These are phyloP conservation scores for Boletellus sp. DNA, from an alignment of 768 basidiomycete genomes.

Conservation along the genomic window DNA sequence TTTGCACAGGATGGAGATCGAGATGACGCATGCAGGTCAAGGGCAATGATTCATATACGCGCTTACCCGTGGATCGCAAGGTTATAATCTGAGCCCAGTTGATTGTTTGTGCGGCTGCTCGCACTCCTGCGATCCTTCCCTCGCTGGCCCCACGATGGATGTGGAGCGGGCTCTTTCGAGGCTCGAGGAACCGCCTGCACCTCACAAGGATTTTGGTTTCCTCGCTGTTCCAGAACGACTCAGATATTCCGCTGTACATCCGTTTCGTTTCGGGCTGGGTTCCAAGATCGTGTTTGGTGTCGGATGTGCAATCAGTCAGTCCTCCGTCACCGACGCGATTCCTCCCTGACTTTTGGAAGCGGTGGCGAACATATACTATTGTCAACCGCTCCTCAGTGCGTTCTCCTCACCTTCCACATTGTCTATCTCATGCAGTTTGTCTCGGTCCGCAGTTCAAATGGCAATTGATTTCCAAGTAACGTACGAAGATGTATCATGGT, in stretches of 20 bases:
- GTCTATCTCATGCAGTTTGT: neutral
- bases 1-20: neutral
- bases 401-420: neutral
- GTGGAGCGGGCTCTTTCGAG: conserved; percentile 7
- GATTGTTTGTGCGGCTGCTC: neutral
- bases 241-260: conserved; percentile 5
- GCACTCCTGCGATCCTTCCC: conserved; percentile 1
- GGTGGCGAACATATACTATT: conserved; percentile 76
- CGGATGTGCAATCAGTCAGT: conserved; percentile 21
- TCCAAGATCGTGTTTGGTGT: conserved; percentile 12
- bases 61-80: neutral
- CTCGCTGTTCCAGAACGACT: conserved; percentile 14
- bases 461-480: conserved; percentile 34
- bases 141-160: conserved; percentile 15
- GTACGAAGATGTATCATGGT: conserved; percentile 32
- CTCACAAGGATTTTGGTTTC: conserved; percentile 14
- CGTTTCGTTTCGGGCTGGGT: conserved; percentile 14
- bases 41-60: conserved; percentile 15
- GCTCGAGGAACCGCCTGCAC: neutral
- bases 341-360: conserved; percentile 12
- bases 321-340: neutral
- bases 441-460: conserved; percentile 24
- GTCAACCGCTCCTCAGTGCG: conserved; percentile 71
- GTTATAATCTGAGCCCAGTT: conserved; percentile 10
- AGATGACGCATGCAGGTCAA: conserved; percentile 3